Conservation (phyloP, 2,329 filamentous ascomycete genomes). For the Metarhizium album region DNA sequence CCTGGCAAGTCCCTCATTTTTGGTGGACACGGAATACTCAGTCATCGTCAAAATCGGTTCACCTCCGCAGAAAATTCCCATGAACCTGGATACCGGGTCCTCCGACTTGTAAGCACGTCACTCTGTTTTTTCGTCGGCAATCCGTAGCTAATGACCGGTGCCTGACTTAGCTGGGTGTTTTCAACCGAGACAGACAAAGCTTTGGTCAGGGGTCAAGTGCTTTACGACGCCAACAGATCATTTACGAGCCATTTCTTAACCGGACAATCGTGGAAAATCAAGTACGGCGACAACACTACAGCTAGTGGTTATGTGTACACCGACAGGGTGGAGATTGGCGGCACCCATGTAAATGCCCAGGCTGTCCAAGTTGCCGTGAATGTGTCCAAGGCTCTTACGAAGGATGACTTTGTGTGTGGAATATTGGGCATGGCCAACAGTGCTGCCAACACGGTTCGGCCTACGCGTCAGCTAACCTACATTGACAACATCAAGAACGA, state of each 20-base stretch:
- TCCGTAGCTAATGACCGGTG: neutral
- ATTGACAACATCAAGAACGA: slow-evolving; percentile 23
- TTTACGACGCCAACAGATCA: slow-evolving; percentile 43
- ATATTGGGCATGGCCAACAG: slow-evolving; percentile 25
- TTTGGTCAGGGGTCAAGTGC: slow-evolving; percentile 38
- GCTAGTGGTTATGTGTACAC: slow-evolving; percentile 55
- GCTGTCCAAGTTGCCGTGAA: slow-evolving; percentile 54
- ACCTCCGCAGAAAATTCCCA: slow-evolving; percentile 42
- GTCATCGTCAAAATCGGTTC: slow-evolving; percentile 53
- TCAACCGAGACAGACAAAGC: slow-evolving; percentile 42
- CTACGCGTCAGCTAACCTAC: slow-evolving; percentile 21
- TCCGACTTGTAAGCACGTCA: slow-evolving; percentile 33
- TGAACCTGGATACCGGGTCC: slow-evolving; percentile 59
- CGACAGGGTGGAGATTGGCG: slow-evolving; percentile 52
- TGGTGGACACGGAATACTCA: slow-evolving; percentile 45
- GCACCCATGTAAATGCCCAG: slow-evolving; percentile 46
- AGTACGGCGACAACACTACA: slow-evolving; percentile 54
- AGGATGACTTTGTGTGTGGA: slow-evolving; percentile 23
- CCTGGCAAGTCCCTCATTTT: slow-evolving; percentile 17
- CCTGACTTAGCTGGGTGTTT: slow-evolving; percentile 51
- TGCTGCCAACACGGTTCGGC: slow-evolving; percentile 22
- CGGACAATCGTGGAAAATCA: slow-evolving; percentile 43
- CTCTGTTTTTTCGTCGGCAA: neutral
- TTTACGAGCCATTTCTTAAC: slow-evolving; percentile 30
- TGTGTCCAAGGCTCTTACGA: slow-evolving; percentile 36